phyloP scores from a whole-genome alignment of 768 basidiomycete genomes.

The Leccinum longicurvipes region DNA sequence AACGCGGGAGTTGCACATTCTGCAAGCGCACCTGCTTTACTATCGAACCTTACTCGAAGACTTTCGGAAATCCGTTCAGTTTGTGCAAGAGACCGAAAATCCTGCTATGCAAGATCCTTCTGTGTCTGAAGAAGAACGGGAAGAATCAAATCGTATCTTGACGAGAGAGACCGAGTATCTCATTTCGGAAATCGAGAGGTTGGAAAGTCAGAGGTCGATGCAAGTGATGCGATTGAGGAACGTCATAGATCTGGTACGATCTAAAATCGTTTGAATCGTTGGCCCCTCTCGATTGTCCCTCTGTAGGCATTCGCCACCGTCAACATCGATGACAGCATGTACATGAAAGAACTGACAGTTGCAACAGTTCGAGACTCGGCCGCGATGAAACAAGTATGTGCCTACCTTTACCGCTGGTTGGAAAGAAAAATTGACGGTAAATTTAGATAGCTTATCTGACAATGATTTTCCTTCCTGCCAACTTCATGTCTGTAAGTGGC shows the following conservation, averaged over 20 bases:
- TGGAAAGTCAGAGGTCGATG: slow-evolving; percentile 36
- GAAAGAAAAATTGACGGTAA: background rate
- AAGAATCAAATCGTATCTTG: slow-evolving; percentile 35
- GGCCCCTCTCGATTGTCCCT: background rate
- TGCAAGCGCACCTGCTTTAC: slow-evolving; percentile 57
- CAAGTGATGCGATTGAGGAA: slow-evolving; percentile 30
- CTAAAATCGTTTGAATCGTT: background rate
- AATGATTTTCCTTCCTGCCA: slow-evolving; percentile 59
- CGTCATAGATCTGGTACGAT: slow-evolving; percentile 32
- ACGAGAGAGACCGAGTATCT: slow-evolving; percentile 46
- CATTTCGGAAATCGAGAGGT: slow-evolving; percentile 45
- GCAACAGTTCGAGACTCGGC: slow-evolving; percentile 42
- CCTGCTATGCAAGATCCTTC: slow-evolving; percentile 39
- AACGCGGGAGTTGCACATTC: slow-evolving; percentile 52
- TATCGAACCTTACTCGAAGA: slow-evolving; percentile 52
- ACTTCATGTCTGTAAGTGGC: slow-evolving; percentile 36
- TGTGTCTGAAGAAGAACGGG: slow-evolving; percentile 12
- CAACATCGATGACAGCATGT: slow-evolving; percentile 52
- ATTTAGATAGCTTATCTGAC: slow-evolving; percentile 46
- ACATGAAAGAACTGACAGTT: slow-evolving; percentile 49
- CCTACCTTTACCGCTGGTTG: background rate
- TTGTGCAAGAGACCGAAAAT: slow-evolving; percentile 46
- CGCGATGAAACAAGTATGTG: slow-evolving; percentile 34
- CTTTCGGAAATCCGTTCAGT: slow-evolving; percentile 49
- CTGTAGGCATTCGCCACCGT: slow-evolving; percentile 56